Evolutionary conservation across 768 basidiomycete species (phyloP).

Genomic region (Mycena maculata): DNA sequence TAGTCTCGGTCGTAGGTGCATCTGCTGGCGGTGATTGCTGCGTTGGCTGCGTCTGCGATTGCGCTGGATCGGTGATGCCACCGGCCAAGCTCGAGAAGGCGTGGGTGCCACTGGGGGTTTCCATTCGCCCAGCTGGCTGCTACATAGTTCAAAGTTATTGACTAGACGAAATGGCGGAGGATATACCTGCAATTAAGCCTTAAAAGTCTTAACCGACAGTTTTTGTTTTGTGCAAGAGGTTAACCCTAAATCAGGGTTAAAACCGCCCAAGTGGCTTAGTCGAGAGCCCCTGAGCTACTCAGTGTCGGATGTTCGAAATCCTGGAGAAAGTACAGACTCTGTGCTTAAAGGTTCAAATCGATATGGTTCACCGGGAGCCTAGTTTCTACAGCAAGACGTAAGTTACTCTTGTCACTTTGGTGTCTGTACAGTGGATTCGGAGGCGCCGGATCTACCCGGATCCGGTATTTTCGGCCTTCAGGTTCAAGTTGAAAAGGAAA

Average conservation of each 20-base stretch:
- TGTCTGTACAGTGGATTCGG: no score
- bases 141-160: constrained; percentile 1
- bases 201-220: constrained; percentile 11
- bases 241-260: not conserved
- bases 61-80: constrained; percentile 19
- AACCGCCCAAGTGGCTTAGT: not conserved
- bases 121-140: constrained; percentile 2
- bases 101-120: not conserved
- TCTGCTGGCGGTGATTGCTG: not conserved
- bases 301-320: no score
- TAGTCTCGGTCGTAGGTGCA: not conserved
- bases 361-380: no score
- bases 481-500: no score
- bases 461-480: no score
- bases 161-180: not conserved
- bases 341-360: no score
- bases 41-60: not conserved
- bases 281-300: no score
- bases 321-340: no score
- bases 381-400: no score
- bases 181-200: constrained; percentile 12
- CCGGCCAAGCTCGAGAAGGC: constrained; percentile 26
- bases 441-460: no score
- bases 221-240: constrained; percentile 5
- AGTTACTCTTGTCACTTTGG: no score